Percentiles rank a stretch among this genome's conserved stretches.
Evolutionary conservation across 352 stramenopile species (phyloP).

Genomic region (Pythium chondricola): DNA sequence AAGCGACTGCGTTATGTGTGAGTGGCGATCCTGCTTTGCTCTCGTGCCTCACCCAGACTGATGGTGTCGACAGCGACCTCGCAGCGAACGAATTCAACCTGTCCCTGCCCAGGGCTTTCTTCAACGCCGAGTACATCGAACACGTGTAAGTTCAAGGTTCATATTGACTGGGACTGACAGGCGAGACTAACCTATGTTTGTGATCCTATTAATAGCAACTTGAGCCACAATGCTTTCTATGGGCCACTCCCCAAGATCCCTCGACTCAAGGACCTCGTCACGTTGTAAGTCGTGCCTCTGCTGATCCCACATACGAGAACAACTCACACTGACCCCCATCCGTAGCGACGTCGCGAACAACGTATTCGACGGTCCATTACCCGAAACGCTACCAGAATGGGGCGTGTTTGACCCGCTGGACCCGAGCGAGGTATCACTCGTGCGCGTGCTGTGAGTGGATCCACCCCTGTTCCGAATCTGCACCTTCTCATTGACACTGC

Average conservation of each 20-base stretch:
- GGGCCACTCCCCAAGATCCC: slow-evolving; percentile 26
- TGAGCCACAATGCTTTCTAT: slow-evolving; percentile 45
- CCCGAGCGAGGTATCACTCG: slow-evolving; percentile 35
- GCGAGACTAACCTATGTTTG: no score
- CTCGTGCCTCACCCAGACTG: background rate
- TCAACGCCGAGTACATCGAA: slow-evolving; percentile 40
- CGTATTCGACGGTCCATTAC: slow-evolving; percentile 31
- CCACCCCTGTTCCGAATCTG: no score
- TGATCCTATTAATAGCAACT: slow-evolving; percentile 23
- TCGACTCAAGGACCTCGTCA: slow-evolving; percentile 28
- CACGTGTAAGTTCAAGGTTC: slow-evolving; percentile 46
- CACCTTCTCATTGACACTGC: no score
- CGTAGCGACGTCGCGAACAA: slow-evolving; percentile 55
- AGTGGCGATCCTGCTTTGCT: background rate
- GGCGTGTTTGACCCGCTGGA: slow-evolving; percentile 44
- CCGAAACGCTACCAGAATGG: slow-evolving; percentile 27
- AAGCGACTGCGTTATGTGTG: slow-evolving; percentile 15
- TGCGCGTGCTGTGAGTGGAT: slow-evolving; percentile 35
- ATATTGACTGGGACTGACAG: no score
- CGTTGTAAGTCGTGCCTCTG: slow-evolving; percentile 23
- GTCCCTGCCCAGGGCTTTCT: slow-evolving; percentile 27
- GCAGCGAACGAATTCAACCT: slow-evolving; percentile 37
- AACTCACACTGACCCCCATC: background rate
- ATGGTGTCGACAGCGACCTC: slow-evolving; percentile 29
- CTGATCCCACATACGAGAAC: background rate